Evolutionary conservation across 345 rosid genomes (phyloP).

Genomic region (Gossypium arboreum): DNA sequence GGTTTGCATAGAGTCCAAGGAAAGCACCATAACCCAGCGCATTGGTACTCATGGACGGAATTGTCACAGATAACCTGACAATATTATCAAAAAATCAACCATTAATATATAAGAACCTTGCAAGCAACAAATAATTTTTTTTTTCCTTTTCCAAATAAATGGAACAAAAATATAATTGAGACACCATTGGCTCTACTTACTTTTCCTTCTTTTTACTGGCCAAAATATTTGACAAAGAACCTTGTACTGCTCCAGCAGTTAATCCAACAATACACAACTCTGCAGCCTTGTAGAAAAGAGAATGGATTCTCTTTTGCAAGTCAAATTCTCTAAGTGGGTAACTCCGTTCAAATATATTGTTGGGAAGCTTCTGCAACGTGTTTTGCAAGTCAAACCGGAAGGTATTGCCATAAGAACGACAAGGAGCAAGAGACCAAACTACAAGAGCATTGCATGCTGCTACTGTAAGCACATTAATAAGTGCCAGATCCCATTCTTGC

Average conservation of each 20-base stretch:
- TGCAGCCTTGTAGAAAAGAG: slow-evolving; percentile 85
- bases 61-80: slow-evolving; percentile 71
- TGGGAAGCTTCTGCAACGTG: slow-evolving; percentile 95
- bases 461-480: slow-evolving; percentile 70
- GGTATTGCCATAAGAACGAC: slow-evolving; percentile 91
- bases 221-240: slow-evolving; percentile 64
- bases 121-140: not conserved
- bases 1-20: slow-evolving; percentile 77
- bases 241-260: slow-evolving; percentile 75
- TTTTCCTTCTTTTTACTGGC: slow-evolving; percentile 69
- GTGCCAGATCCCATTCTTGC: slow-evolving; percentile 95
- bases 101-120: not conserved
- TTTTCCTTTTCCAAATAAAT: not conserved
- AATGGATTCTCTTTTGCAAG: slow-evolving; percentile 78
- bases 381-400: slow-evolving; percentile 89
- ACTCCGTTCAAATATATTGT: slow-evolving; percentile 85
- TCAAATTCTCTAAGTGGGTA: slow-evolving; percentile 92
- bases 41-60: slow-evolving; percentile 60
- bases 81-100: slow-evolving; percentile 1
- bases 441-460: slow-evolving; percentile 80
- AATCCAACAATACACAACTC: slow-evolving; percentile 79
- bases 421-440: slow-evolving; percentile 93
- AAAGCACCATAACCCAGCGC: slow-evolving; percentile 90
- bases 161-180: not conserved
- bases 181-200: slow-evolving; percentile 31